Evolutionary conservation across 2,329 filamentous ascomycete species (phyloP), one percentile per base, ranked within the genome.

Genomic region (Xylariales sp.): DNA sequence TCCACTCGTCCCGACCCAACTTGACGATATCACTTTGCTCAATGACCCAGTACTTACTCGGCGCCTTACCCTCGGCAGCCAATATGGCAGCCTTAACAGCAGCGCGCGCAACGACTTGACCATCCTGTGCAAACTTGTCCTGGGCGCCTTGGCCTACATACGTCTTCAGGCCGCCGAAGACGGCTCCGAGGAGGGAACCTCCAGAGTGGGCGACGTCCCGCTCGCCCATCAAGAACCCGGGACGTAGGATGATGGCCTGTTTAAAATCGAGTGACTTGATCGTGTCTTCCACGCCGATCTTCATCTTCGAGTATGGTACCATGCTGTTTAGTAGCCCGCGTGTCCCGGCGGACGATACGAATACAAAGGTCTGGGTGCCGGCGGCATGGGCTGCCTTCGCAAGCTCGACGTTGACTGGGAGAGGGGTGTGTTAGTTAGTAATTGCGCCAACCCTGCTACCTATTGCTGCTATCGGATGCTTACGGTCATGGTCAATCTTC

Each of bases 231-330:
- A 97, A 92, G 69, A 94, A 70, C 0, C 92, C 94, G 0, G 94
- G 94, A 52, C 89, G 80, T 28, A 91, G 56, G 62, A 97, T 90
- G 63, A 97, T 86, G 4, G 90, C 90, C 71, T 92, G 89, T 57
- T 94, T 91, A 76, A 97, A 97, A 4, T 83, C 90, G 3, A 95
- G 81, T 49, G 81, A 87, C 77, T 88, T 87, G 67, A 97, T 86
- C 16, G 89, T 84, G 41, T 97, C 91, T 79, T 98, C 95, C 48
- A 97, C 88, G 74, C 96, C 92, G 30, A 88, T 89, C 84, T 97
- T 97, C 93, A 97, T 96, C 79, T 83, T 71, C 82, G 88, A 69
- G 80, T 85, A 80, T 75, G 83, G 81, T 77, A 87, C n/a, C 82
- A 83, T 58, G 79, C 80, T 55, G 50, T 72, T 57, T 39, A 81